A percentile compares a stretch with the other conserved stretches of the same genome.
These are phyloP conservation scores for Penicillium psychrofluorescens DNA, from an alignment of 495 filamentous ascomycete genomes.

Conservation along the genomic window DNA sequence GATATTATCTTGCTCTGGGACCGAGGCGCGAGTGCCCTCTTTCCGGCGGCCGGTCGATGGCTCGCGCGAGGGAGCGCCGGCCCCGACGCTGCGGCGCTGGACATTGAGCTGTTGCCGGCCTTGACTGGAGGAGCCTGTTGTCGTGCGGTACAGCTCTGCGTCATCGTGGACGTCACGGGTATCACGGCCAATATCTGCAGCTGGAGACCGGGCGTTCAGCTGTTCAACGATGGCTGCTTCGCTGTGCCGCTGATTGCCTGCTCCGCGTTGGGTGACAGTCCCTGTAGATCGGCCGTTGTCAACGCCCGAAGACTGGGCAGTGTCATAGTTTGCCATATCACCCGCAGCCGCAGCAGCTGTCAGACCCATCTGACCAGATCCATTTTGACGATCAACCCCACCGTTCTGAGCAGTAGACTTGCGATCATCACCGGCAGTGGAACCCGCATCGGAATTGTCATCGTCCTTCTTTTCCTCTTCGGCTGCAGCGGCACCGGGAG, in stretches of 20 bases:
- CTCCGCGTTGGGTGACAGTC: slow-evolving; percentile 25
- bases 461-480: slow-evolving; percentile 55
- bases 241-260: slow-evolving; percentile 14
- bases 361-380: neutral
- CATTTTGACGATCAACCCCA: slow-evolving; percentile 4
- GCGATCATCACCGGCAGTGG: slow-evolving; percentile 1
- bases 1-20: slow-evolving; percentile 1
- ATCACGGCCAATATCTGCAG: slow-evolving; percentile 30
- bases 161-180: slow-evolving; percentile 7
- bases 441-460: slow-evolving; percentile 13
- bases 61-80: slow-evolving; percentile 25
- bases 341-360: slow-evolving; percentile 5
- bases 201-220: slow-evolving; percentile 35
- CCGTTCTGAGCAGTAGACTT: slow-evolving; percentile 4
- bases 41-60: slow-evolving; percentile 38
- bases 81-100: slow-evolving; percentile 9
- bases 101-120: slow-evolving; percentile 15
- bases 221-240: slow-evolving; percentile 37
- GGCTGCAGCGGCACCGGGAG: slow-evolving; percentile 64
- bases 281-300: slow-evolving; percentile 24
- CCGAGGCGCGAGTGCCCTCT: slow-evolving; percentile 14
- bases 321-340: slow-evolving; percentile 13
- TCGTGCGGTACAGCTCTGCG: slow-evolving; percentile 21
- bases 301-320: slow-evolving; percentile 27
- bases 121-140: slow-evolving; percentile 16